phyloP scores from a whole-genome alignment of 371 early-diverging fungal genomes.

The Gilbertella persicaria region DNA sequence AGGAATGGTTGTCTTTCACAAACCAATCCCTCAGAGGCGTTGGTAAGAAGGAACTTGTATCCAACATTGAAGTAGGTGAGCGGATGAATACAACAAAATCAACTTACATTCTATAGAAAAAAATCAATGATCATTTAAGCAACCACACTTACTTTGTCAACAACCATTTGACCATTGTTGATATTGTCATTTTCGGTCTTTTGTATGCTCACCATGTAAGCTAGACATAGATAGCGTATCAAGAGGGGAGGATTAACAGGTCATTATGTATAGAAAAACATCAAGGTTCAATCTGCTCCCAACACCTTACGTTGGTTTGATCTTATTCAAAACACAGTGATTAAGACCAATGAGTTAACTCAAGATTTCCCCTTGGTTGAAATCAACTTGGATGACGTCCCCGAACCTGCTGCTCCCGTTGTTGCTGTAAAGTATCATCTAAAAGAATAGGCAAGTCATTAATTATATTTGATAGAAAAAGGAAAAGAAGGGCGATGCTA shows the following conservation, averaged over 20 bases:
- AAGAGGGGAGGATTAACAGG: no score
- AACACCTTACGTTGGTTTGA: slow-evolving; percentile 80
- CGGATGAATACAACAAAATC: background rate
- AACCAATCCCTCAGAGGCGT: slow-evolving; percentile 35
- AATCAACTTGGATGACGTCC: slow-evolving; percentile 62
- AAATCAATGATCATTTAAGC: slow-evolving; percentile 67
- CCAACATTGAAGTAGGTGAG: slow-evolving; percentile 39
- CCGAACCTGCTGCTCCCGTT: slow-evolving; percentile 48
- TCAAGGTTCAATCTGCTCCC: slow-evolving; percentile 45
- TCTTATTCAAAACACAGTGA: slow-evolving; percentile 67
- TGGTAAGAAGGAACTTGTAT: slow-evolving; percentile 41
- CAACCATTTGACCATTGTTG: slow-evolving; percentile 68
- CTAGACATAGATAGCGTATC: no score
- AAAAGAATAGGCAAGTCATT: background rate
- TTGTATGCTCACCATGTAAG: slow-evolving; percentile 61
- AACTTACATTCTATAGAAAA: slow-evolving; percentile 29
- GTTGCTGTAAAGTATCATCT: slow-evolving; percentile 24
- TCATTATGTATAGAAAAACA: slow-evolving; percentile 33
- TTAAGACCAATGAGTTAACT: slow-evolving; percentile 43
- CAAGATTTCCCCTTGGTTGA: slow-evolving; percentile 54
- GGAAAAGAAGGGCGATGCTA: slow-evolving; percentile 32
- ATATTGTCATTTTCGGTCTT: slow-evolving; percentile 71
- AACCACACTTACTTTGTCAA: slow-evolving; percentile 66
- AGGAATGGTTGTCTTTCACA: slow-evolving; percentile 46
- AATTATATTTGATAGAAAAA: slow-evolving; percentile 21